Base-by-base conservation (phyloP, 2,329 filamentous ascomycete genomes). In the Ceratocystis ficicola region DNA sequence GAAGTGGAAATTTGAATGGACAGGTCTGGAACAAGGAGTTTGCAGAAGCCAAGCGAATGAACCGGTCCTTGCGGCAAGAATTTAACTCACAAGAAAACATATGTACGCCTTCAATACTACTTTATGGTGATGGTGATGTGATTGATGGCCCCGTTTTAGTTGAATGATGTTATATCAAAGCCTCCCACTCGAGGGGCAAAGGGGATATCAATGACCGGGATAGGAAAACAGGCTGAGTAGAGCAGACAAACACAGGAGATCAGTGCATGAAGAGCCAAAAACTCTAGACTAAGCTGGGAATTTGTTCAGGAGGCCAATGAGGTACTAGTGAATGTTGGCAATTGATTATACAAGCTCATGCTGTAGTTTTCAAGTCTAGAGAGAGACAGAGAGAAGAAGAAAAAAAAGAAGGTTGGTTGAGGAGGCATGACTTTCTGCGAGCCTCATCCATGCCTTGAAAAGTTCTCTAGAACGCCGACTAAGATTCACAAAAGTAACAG, bases 21-120 rank as follows among this genome's bases (percentile, higher is more conserved):
- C 52, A 59, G 52, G 52, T 59, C 28, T 59, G 52, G 52, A 59
- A 59, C 52, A 25, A 36, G 52, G 32, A 59, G 52, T 59, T 32
- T 59, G 52, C 52, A 59, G 52, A 59, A 59, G 52, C 28, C 52
- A 59, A 32, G 28, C 52, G 22, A 59, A 59, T 59, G 25, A 59
- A 32, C 52, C 52, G 12, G 52, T 59, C 15, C 7, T 59, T 36
- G 52, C 28, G 28, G 52, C 17, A 32, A 59, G 52, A 32, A 32
- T 59, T 25, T 25, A 59, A 30, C 28, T 17, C 10, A 25, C 25
- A 32, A 30, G 52, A 25, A 59, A 3, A 59, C 52, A 52, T 22
- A 32, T 22, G 12, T 22, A 3, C 20, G 32, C 28, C 28, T 59
- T 15, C 52, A 59, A 59, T 59, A 6, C 52, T 59, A 59, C 52